A percentile compares a stretch with the other conserved stretches of the same genome.
These are phyloP conservation scores for Pyrrhoderma noxium DNA, from an alignment of 1,284 basidiomycete species.

Conservation along the genomic window DNA sequence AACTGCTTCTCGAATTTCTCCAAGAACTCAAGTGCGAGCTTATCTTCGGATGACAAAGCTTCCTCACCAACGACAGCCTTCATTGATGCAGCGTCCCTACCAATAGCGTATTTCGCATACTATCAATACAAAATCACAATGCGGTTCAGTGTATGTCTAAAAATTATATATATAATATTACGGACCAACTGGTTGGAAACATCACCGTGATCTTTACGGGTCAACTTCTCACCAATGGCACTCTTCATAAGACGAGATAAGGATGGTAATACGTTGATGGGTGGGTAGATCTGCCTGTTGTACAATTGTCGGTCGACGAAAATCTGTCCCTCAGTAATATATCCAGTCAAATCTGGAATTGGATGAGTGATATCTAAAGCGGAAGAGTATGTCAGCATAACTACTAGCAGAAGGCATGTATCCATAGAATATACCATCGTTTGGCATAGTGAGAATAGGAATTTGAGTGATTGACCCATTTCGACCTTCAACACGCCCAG, in stretches of 20 bases:
- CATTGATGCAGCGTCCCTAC: conserved; percentile 96
- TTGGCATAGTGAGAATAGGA: conserved; percentile 99
- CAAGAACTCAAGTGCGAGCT: conserved; percentile 87
- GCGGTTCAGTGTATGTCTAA: neutral
- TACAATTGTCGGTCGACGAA: conserved; percentile 93
- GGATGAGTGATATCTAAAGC: conserved; percentile 95
- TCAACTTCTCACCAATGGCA: conserved; percentile 96
- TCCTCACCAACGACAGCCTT: conserved; percentile 99
- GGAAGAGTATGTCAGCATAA: conserved; percentile 13
- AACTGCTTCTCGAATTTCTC: conserved; percentile 94
- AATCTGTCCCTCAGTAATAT: conserved; percentile 99
- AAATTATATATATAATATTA: conserved; percentile 20
- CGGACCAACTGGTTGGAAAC: conserved; percentile 93
- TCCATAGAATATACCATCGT: conserved; percentile 69
- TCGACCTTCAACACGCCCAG: conserved; percentile 94
- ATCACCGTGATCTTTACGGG: conserved; percentile 97
- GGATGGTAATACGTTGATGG: conserved; percentile 98
- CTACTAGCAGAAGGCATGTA: conserved; percentile 2
- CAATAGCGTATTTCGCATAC: conserved; percentile 97
- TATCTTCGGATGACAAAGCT: conserved; percentile 90
- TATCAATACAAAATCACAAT: conserved; percentile 30
- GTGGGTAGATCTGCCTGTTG: conserved; percentile 97
- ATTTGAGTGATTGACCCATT: conserved; percentile 99
- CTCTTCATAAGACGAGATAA: conserved; percentile 99
- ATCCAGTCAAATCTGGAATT: conserved; percentile 98